Evolutionary conservation across 805 yeast genomes (phyloP), one percentile per base, ranked within the genome.

Genomic region (Pichia kluyveri): DNA sequence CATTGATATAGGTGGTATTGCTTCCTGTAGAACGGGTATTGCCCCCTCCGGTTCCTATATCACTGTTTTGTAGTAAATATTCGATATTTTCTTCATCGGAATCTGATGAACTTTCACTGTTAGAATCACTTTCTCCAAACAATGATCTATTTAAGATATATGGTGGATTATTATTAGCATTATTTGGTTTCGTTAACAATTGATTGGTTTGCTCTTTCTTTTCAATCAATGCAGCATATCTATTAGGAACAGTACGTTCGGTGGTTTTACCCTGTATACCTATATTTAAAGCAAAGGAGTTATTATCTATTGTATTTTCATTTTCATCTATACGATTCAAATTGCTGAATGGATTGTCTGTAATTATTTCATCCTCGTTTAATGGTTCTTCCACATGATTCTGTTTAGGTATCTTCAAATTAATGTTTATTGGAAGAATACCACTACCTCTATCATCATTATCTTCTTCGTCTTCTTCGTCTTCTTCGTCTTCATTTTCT

Each of bases 11-110:
- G 7, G 37, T 32, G 4, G n/a, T 32, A 15, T 15, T 32, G 17
- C 37, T 15, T 32, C 37, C 37, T 32, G 37, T 32, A 6, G n/a
- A 9, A 3, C n/a, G 15, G 8, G 37, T 32, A 15, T 32, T 32
- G 4, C 37, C 32, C 32, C 32, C 32, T 8, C 32, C n/a, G 5
- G 17, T 32, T 8, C n/a, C n/a, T 8, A 32, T 32, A 15, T 32
- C 37, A 15, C n/a, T 32, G 37, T 30, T 40, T 5, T 46, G 53
- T 1, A 48, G 40, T 7, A 53, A 49, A 43, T 43, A 56, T 42
- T 62, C 66, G 19, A 64, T 64, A 41, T 62, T 62, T 45, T 64
- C 67, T 40, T 61, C 64, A 47, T 40, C 42, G 1, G 42, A 40
- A 8, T 40, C 42, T 12, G 42, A 40, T 2, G 41, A 40, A 27